Evolutionary conservation across 202 grass and related monocot genomes (phyloP).

Genomic region (Schoenoplectus triqueter): DNA sequence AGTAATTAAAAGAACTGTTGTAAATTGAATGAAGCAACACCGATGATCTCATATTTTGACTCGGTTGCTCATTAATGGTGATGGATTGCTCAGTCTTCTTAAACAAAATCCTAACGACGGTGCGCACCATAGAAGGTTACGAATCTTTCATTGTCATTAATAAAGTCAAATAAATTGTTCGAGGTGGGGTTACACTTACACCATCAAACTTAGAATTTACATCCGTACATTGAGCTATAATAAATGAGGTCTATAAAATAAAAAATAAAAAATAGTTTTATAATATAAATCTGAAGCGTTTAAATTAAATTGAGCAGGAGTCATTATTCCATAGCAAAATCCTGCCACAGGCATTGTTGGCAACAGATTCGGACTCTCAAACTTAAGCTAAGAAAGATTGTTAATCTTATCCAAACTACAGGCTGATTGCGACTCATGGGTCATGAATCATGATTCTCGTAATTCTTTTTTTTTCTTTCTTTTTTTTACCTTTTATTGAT

Average conservation of each 20-base stretch:
- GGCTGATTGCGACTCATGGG: background rate
- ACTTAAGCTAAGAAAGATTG: background rate
- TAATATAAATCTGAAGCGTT: no score
- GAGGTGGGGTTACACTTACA: background rate
- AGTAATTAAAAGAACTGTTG: no score
- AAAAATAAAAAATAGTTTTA: no score
- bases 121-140: background rate
- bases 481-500: background rate
- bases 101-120: background rate
- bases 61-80: background rate
- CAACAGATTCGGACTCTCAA: no score
- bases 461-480: no score
- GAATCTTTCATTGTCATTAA: slow-evolving; percentile 16
- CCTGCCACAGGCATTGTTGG: no score
- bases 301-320: no score
- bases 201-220: background rate
- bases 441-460: background rate
- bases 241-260: no score
- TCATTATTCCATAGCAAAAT: no score
- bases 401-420: slow-evolving; percentile 34
- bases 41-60: background rate
- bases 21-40: background rate
- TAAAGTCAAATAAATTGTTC: background rate
- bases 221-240: no score
- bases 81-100: background rate